Base-by-base conservation (phyloP, 2,329 filamentous ascomycete species). In the Fusarium sp. region DNA sequence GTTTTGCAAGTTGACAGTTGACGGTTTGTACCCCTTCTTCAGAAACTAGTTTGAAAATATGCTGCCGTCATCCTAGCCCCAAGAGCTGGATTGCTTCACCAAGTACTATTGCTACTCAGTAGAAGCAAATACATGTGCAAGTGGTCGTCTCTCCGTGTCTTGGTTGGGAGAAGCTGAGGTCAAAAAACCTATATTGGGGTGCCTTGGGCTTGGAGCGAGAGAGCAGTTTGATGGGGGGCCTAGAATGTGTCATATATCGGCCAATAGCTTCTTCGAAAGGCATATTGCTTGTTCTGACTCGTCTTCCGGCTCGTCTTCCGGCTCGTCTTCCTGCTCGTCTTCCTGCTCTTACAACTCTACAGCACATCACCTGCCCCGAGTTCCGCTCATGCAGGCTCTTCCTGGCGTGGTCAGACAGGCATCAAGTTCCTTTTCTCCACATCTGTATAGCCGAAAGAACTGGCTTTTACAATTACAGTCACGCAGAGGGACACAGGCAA, bases 401-500 rank as follows among this genome's bases (percentile, higher is more conserved):
- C 34, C 56, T 48, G 14, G 43, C 20, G 6, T 25, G 14, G 34
- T n/a, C 25, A 39, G 23, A 20, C 23, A 27, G 56, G 16, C 34
- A 37, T 10, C 5, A 41, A 25, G 34, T 52, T 52, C 48, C 14
- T 41, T 41, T 41, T 25, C 56, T 41, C 56, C 56, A 58, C 35
- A 39, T 25, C 16, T 39, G n/a, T 27, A 9, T 14, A 34, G 32
- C 52, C 30, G n/a, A 57, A 18, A 35, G 20, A 41, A 27, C 10
- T 27, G 16, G 23, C 34, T 30, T 39, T 30, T 27, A 37, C n/a
- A 39, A 6, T 23, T 58, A 16, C 20, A 58, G 56, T 58, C 56
- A 58, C 56, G 23, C 35, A 27, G 14, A 43, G 11, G 35, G 37
- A 71, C 41, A 27, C 54, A 57, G 23, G 56, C 43, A 72, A 54